Evolutionary conservation across 192 early-diverging fungal species (phyloP).

Genomic region (Phlyctochytrium bullatum): DNA sequence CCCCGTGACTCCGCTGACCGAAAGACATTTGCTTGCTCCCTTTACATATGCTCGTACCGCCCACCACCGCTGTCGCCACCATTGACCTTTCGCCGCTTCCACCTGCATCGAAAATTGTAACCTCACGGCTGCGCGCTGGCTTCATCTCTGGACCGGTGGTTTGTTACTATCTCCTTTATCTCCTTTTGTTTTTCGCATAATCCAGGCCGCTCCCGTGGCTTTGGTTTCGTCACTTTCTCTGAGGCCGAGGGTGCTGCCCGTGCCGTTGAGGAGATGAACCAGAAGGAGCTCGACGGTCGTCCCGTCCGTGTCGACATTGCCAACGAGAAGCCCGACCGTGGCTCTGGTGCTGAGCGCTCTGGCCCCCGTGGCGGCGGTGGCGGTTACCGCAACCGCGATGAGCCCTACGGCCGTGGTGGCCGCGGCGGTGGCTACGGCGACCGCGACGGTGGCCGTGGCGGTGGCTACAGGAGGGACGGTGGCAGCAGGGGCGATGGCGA

Average conservation of each 20-base stretch:
- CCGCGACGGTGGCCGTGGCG: constrained; percentile 24
- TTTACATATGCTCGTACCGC: too few species aligned
- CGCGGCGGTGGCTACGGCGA: constrained; percentile 17
- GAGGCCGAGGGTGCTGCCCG: constrained; percentile 32
- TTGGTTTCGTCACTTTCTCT: constrained; percentile 77
- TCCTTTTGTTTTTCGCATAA: constrained; percentile 6
- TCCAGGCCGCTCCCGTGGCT: constrained; percentile 76
- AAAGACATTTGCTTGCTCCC: too few species aligned
- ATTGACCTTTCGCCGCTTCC: too few species aligned
- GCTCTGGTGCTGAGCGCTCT: too few species aligned
- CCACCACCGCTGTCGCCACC: too few species aligned
- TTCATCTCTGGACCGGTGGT: too few species aligned
- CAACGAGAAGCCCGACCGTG: constrained; percentile 46
- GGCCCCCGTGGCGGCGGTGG: constrained; percentile 22
- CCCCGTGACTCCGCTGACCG: too few species aligned
- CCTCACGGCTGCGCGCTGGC: too few species aligned
- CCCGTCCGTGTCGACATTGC: constrained; percentile 76
- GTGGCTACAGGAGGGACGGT: constrained; percentile 21
- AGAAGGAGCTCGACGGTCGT: constrained; percentile 76
- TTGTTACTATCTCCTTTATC: constrained; percentile 5
- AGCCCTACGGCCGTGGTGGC: constrained; percentile 25
- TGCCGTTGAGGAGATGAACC: constrained; percentile 66
- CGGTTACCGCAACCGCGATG: constrained; percentile 8
- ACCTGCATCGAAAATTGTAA: too few species aligned
- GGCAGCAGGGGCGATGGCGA: constrained; percentile 9